Conservation (phyloP, 768 basidiomycete genomes). For the Pleurotus platypus region DNA sequence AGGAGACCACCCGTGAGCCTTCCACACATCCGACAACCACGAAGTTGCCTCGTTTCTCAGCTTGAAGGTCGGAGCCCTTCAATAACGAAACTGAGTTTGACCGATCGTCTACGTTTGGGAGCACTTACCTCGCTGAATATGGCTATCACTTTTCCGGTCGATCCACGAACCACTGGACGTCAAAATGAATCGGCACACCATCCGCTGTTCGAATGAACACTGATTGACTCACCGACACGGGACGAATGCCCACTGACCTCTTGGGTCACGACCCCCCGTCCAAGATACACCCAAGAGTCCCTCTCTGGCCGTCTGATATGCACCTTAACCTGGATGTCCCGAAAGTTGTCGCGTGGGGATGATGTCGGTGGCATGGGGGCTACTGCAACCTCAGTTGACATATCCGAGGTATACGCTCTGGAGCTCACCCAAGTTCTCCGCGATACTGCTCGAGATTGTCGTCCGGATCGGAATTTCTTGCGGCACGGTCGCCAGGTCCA, state of each 20-base stretch:
- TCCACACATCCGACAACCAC: conserved; percentile 82
- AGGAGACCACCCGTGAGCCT: conserved; percentile 69
- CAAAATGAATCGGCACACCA: conserved; percentile 5
- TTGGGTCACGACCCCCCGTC: conserved; percentile 72
- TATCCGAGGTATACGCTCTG: background rate
- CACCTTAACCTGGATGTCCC: conserved; percentile 81
- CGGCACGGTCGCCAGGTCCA: conserved; percentile 15
- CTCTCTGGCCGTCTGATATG: conserved; percentile 77
- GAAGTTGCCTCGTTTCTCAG: conserved; percentile 86
- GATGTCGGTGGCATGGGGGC: conserved; percentile 14
- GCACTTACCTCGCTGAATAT: conserved; percentile 65
- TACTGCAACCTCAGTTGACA: background rate
- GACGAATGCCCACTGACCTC: conserved; percentile 74
- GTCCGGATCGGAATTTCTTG: conserved; percentile 15
- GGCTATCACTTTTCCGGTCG: conserved; percentile 63
- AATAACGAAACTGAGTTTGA: background rate
- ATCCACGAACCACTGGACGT: conserved; percentile 55
- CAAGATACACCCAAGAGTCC: conserved; percentile 81
- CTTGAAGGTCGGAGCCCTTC: conserved; percentile 70
- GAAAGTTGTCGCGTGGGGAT: conserved; percentile 53
- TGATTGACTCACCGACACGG: conserved; percentile 62
- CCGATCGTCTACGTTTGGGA: background rate
- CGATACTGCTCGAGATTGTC: background rate
- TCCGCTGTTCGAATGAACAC: conserved; percentile 2
- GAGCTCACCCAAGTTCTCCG: background rate